Evolutionary conservation across 495 filamentous ascomycete species (phyloP), one percentile per base, ranked within the genome.

Genomic region (Hamigera avellanea): DNA sequence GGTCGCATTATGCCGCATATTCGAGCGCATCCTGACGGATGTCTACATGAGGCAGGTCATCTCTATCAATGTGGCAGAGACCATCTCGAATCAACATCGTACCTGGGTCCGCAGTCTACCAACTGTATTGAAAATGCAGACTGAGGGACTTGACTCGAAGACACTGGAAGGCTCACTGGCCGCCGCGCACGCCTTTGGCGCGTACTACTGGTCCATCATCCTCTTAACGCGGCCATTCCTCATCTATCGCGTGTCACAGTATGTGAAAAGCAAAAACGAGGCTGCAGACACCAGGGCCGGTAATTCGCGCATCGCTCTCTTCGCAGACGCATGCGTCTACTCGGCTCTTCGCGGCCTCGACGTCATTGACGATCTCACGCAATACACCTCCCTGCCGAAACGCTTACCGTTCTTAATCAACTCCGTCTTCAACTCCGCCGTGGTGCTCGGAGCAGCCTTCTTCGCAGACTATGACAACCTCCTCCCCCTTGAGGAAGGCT

Each of bases 131-230:
- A 59, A 54, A 37, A 40, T 43, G 32, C 57, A 61, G 18, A 62
- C 58, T 13, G 63, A 59, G 7, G 44, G 38, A 16, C 46, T 56
- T 1, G 57, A 59, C 18, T 43, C 52, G 51, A 43, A 43, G 48
- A 64, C 42, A 41, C 70, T 42, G 62, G 67, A 51, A 61, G 76
- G 58, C 19, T 75, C 73, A 16, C 64, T 85, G 17, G 74, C 76
- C 7, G 71, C 72, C 19, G 65, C 83, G 15, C 81, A 85, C 44
- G 62, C 76, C 21, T 76, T 83, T 40, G 66, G 81, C 7, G 64
- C 81, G 13, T 80, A 83, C 43, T 79, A 78, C 42, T 81, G 83
- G 58, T 83, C 80, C 1, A 75, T 86, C 32, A 73, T 86, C 15
- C 62, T 86, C 4, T 62, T 87, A n/a, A 68, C 65, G 3, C 56